Evolutionary conservation across 306 rosid genomes (phyloP), one percentile per base, ranked within the genome.

Genomic region (Begonia loranthoides): DNA sequence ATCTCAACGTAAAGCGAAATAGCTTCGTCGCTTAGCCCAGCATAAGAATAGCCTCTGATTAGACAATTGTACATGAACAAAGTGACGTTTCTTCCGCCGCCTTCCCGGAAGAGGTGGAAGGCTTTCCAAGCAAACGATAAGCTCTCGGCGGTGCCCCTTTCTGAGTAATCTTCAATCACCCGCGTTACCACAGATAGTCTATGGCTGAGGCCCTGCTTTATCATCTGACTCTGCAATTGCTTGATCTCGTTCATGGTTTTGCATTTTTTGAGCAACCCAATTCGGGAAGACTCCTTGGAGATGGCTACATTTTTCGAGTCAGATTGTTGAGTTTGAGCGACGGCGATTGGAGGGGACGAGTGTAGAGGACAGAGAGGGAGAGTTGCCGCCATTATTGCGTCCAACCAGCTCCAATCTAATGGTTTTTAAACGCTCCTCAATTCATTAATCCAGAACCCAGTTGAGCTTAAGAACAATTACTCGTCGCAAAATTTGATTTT

Each of bases 1-100:
- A 83, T 71, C 12, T 83, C 49, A 70, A 69, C 48, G 47, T 71
- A 80, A 15, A 74, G 45, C 52, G 60, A 57, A 54, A 83, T 62
- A 13, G 90, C 84, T 59, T 76, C 66, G 7, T 64, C 61, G 45
- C 79, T 61, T 15, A 78, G 64, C 36, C 84, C 87, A 47, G 70
- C 62, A n/a, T 75, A 55, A 21, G 87, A 76, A 61, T 70, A 78
- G 15, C 87, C 94, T 63, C 94, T 76, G 22, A 87, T 63, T 12
- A 87, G 64, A 57, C 59, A 73, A 53, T 87, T 83, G 55, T 59
- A 72, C 68, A 73, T 66, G 55, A 65, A 82, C 67, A 77, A 21
- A 1, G 78, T 65, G 41, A 60, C 64, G 1, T 2, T 24, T 41
- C 16, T 51, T 43, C 51, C 60, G 0, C 55, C 56, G 0, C 63